Evolutionary conservation across 176 grass and related monocot species (phyloP), one percentile per base, ranked within the genome.

Genomic region (Aegilops longissima): DNA sequence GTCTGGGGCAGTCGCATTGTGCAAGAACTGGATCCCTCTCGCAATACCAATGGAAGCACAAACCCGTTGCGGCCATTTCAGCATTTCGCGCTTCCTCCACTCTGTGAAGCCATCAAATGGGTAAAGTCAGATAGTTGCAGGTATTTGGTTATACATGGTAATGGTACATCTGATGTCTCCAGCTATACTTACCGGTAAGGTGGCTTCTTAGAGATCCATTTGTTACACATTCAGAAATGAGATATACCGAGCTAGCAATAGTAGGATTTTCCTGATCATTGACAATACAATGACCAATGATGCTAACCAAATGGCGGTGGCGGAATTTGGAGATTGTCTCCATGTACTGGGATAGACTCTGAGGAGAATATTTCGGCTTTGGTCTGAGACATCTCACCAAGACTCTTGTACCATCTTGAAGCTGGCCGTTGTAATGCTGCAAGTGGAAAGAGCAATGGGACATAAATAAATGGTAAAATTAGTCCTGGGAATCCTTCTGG

Each of bases 11-110:
- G 87, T 88, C 65, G 91, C 67, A 11, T 88, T 93, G 83, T 99
- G 94, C 85, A 99, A 87, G 75, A 99, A 99, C 38, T 99, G 92
- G 44, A 96, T 90, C 29, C 97, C 97, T 87, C 90, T 96, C 2
- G 85, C 94, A 40, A 94, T 73, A 80, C 97, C 97, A 61, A 96
- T 92, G 24, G 85, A 68, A 62, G 97, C 89, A 24, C 87, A 76
- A 38, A 99, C 91, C 62, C 97, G 93, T 20, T 96, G 94, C 4
- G 94, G 89, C 97, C 94, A 99, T 88, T 93, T 96, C 77, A 99
- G 82, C 92, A 94, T 96, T 77, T 94, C 94, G 4, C 90, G 83
- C 30, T 96, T 94, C 73, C 94, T 77, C 89, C 90, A 93, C 44
- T 99, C 97, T 98, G 81, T 56, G 80, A 64, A 89, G 30, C 14